These are phyloP conservation scores for Eucalyptus curtisii DNA, from an alignment of 345 rosid genomes.

Conservation along the genomic window DNA sequence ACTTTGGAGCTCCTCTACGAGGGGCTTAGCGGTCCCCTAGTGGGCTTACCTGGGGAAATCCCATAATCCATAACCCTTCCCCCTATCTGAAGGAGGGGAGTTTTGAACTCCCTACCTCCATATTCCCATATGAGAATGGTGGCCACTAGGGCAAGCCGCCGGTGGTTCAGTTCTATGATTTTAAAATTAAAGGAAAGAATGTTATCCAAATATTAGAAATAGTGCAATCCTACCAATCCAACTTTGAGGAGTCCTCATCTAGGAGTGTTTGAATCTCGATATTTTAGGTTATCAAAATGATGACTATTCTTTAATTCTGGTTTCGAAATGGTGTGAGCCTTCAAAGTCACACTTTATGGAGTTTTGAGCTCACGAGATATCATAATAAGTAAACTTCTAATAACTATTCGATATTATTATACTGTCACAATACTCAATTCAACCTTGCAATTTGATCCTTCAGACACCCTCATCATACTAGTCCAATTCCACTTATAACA, in stretches of 20 bases:
- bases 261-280: background rate
- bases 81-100: background rate
- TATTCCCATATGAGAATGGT: background rate
- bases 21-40: background rate
- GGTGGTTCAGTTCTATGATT: background rate
- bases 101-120: background rate
- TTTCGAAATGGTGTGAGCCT: background rate
- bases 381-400: background rate
- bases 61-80: background rate
- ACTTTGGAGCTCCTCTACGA: background rate
- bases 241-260: background rate
- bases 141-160: background rate
- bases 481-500: background rate
- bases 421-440: background rate
- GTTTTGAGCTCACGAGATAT: background rate
- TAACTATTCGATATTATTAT: background rate
- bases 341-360: background rate
- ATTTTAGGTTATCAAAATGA: background rate
- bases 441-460: background rate
- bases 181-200: background rate
- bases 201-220: background rate
- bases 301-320: background rate
- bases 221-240: background rate
- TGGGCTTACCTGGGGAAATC: background rate
- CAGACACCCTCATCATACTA: background rate